Base-by-base conservation (phyloP, 2,329 filamentous ascomycete genomes). In the Chrysoporthe cubensis region DNA sequence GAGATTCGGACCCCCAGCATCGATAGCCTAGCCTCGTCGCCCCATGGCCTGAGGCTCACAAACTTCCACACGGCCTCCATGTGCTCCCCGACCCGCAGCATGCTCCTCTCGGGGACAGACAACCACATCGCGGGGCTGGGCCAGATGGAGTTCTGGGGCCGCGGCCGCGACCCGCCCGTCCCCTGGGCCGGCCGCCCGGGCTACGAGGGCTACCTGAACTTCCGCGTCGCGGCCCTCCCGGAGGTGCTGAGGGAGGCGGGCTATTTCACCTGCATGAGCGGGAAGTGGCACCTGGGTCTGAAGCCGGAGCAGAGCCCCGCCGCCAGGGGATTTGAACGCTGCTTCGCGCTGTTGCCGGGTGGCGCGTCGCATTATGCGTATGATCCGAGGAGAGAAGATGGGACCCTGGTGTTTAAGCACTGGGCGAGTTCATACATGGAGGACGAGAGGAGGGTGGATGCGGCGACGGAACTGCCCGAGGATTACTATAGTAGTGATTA, bases 1-100 rank as follows among this genome's bases (percentile, higher is more conserved):
- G 86, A 88, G 76, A 88, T 89, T 66, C 79, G 80, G 26, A 88
- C 86, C 0, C 86, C 87, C 2, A 85, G 85, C 72, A 79, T 89
- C 42, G 84, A 88, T 75, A 81, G 80, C 40, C 74, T 86, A 3
- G 83, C 83, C 6, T 75, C 80, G 58, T 77, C 82, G 58, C 57
- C 57, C n/a, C 37, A 60, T 7, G 83, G 85, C 34, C 74, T 88
- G 40, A 83, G 85, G 3, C 85, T 88, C 71, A 87, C 85, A 0
- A 84, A 86, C 69, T 88, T 88, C 74, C 86, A 88, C 72, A 83
- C 86, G 0, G 86, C 87, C 0, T 84, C 86, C 32, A 85, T 86
- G 69, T 88, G 86, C 75, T 88, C 85, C 67, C 87, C 86, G 26
- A 87, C 84, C 5, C 80, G 86, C 64, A 83, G 85, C 58, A 88